These are phyloP conservation scores for Sporothrix euskadiensis DNA, from an alignment of 2,329 filamentous ascomycete species.

Conservation along the genomic window DNA sequence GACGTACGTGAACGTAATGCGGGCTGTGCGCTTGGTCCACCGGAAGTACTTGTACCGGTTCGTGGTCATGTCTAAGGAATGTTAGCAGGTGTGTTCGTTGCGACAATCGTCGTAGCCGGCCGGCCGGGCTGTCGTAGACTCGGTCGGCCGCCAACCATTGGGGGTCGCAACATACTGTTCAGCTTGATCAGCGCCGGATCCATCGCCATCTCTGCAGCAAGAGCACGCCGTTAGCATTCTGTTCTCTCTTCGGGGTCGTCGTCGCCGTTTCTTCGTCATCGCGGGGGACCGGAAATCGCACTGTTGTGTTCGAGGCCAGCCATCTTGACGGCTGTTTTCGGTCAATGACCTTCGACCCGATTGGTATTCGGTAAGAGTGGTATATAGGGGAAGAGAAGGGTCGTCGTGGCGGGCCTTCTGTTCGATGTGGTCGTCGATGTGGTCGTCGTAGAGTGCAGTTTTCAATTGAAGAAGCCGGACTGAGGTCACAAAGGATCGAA, in stretches of 20 bases:
- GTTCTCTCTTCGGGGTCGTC: background rate
- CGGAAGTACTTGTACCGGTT: conserved; percentile 94
- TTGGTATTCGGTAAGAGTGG: background rate
- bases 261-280: background rate
- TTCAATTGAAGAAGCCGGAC: background rate
- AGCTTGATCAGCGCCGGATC: conserved; percentile 52
- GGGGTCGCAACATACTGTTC: conserved; percentile 42
- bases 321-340: conserved; percentile 42
- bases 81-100: background rate
- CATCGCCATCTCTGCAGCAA: conserved; percentile 46
- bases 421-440: background rate
- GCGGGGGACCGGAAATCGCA: conserved; percentile 34
- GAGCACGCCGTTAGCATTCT: conserved; percentile 17
- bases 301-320: conserved; percentile 48
- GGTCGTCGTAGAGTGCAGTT: background rate
- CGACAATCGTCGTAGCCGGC: background rate
- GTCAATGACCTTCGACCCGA: conserved; percentile 21
- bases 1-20: conserved; percentile 75
- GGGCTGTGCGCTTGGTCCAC: conserved; percentile 83
- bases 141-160: background rate
- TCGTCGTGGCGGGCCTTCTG: background rate
- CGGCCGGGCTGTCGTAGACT: background rate
- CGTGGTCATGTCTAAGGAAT: conserved; percentile 69
- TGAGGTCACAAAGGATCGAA: conserved; percentile 27
- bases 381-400: background rate